Evolutionary conservation across 495 filamentous ascomycete species (phyloP), one percentile per base, ranked within the genome.

Genomic region (Daldinia childiae): DNA sequence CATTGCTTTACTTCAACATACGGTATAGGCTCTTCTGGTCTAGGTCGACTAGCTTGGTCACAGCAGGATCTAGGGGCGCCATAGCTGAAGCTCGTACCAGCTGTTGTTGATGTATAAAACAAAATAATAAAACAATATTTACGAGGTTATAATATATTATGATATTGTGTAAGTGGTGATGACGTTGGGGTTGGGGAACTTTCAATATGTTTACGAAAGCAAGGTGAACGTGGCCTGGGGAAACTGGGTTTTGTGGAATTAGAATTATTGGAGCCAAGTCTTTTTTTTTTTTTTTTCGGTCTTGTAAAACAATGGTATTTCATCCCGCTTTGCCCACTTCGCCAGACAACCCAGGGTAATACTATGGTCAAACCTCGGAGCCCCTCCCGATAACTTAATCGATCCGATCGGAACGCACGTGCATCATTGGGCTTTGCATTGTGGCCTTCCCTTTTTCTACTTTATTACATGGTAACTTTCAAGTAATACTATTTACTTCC

Each of bases 21-120:
- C 90, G 75, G 58, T 88, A 84, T 39, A 93, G 78, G 79, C 86
- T 91, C 69, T 79, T 86, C 79, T 92, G 86, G 80, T 80, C 79
- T 67, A 91, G 85, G 74, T 93, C 90, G 64, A 92, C 80, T 43
- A 87, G 77, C 74, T 85, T 79, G 75, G 75, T 76, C 26, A 61
- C 52, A 11, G 74, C 51, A 45, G 58, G 32, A 61, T 76, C 73
- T n/a, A 72, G 43, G 21, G 76, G 61, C 26, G 71, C 74, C 76
- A 78, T 78, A 45, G 43, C 62, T 50, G 26, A 34, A 29, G 29
- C 26, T 56, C 66, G 57, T 8, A 24, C 30, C n/a, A 24, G 21
- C 19, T 60, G 30, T 7, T 21, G 38, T 1, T 15, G 4, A 60
- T 45, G 24, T n/a, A n/a, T 64, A 9, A 36, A 8, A n/a, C 15